phyloP scores from a whole-genome alignment of 2,329 filamentous ascomycete species.

The Calonectria pteridis region DNA sequence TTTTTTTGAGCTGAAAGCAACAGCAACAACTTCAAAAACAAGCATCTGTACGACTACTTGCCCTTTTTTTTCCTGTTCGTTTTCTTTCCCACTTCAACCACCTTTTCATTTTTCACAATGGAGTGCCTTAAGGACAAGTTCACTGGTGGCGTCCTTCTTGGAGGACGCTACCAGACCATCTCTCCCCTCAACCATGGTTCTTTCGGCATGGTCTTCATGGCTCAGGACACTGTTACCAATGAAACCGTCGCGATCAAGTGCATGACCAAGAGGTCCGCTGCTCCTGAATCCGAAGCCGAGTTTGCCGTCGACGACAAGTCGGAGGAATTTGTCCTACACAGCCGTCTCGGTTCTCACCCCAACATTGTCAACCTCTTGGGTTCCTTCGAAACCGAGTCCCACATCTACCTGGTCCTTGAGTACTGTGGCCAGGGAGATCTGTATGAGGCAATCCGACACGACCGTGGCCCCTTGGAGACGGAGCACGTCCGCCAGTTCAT shows the following conservation, averaged over 20 bases:
- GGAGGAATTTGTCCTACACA: conserved; percentile 84
- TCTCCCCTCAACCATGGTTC: conserved; percentile 98
- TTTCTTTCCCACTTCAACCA: conserved; percentile 31
- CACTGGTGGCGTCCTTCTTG: conserved; percentile 81
- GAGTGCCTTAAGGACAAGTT: conserved; percentile 91
- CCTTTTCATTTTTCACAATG: conserved; percentile 59
- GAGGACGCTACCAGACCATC: conserved; percentile 90
- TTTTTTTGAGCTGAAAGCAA: conserved; percentile 29
- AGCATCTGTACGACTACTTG: conserved; percentile 49
- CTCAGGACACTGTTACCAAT: conserved; percentile 81
- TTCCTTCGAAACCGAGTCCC: conserved; percentile 91
- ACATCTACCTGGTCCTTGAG: conserved; percentile 93
- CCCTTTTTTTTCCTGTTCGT: conserved; percentile 30
- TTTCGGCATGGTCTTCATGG: conserved; percentile 98
- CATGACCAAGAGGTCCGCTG: conserved; percentile 83
- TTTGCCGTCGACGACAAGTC: conserved; percentile 86
- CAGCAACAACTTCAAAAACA: conserved; percentile 32
- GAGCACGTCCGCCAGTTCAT: conserved; percentile 98
- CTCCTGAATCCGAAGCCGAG: conserved; percentile 69
- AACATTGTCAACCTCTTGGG: conserved; percentile 95
- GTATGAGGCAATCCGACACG: conserved; percentile 94
- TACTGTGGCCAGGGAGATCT: conserved; percentile 96
- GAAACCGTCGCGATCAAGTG: conserved; percentile 96
- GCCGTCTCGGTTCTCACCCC: conserved; percentile 80
- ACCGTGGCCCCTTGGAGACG: conserved; percentile 90